phyloP scores from a whole-genome alignment of 148 eudicot species.

The Silene conica region DNA sequence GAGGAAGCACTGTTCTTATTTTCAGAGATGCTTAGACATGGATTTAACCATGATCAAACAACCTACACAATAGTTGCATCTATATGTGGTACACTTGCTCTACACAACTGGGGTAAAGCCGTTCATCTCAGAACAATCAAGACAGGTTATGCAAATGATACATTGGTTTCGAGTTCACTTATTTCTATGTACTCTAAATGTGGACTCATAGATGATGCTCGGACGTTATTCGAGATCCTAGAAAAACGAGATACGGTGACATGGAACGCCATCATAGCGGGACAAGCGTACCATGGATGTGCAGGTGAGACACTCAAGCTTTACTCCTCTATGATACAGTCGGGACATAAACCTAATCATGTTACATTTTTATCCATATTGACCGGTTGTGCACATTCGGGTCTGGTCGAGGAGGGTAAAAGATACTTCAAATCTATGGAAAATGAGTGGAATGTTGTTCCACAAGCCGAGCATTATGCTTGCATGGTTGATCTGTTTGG shows the following conservation, averaged over 20 bases:
- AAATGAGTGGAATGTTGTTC: slow-evolving; percentile 38
- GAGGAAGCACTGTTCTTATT: slow-evolving; percentile 38
- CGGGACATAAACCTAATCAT: slow-evolving; percentile 37
- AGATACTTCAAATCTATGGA: slow-evolving; percentile 40
- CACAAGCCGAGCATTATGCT: slow-evolving; percentile 45
- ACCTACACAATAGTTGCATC: slow-evolving; percentile 38
- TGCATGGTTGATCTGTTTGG: slow-evolving; percentile 57
- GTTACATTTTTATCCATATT: slow-evolving; percentile 45
- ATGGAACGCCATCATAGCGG: slow-evolving; percentile 53
- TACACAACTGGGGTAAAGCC: slow-evolving; percentile 44
- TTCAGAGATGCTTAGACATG: slow-evolving; percentile 33
- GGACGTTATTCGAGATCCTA: slow-evolving; percentile 30
- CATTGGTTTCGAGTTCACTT: slow-evolving; percentile 37
- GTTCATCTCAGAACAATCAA: slow-evolving; percentile 38
- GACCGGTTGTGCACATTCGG: slow-evolving; percentile 55
- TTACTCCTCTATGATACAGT: slow-evolving; percentile 39
- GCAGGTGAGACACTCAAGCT: slow-evolving; percentile 34
- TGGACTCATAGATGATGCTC: slow-evolving; percentile 38
- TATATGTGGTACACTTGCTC: slow-evolving; percentile 40
- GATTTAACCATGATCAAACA: slow-evolving; percentile 46
- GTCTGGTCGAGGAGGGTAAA: slow-evolving; percentile 39
- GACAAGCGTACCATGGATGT: slow-evolving; percentile 49
- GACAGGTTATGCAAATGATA: slow-evolving; percentile 31
- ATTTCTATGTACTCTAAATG: slow-evolving; percentile 61
- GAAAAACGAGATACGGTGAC: slow-evolving; percentile 37